Base-by-base conservation (phyloP, 2,329 filamentous ascomycete genomes). In the Exophiala sp. region DNA sequence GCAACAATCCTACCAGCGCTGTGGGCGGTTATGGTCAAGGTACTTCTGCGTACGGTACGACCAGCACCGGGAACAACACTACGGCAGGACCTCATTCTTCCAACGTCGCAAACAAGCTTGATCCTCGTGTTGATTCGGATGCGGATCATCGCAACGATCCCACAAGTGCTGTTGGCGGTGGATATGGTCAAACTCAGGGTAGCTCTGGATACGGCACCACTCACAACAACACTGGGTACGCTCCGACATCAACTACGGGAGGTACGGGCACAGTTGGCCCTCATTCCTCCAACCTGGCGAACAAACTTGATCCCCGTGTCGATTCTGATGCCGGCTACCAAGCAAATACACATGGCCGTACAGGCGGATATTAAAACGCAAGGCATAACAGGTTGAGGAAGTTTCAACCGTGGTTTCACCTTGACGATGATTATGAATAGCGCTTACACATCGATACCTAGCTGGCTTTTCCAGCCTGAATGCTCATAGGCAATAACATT, bases 231-330 rank as follows among this genome's bases (percentile, higher is more conserved):
- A 2, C 50, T 40, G 27, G 41, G 46, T 45, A 43, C 30, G 34
- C 34, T n/a, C 19, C 19, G 13, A 24, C 19, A 19, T 23, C 22
- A 13, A 30, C 34, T 10, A 47, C 38, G 16, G 24, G 59, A 52
- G 48, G 55, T n/a, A 47, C 60, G 16, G 65, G 62, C 30, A 52
- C 43, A 35, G 63, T 63, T 14, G 68, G 68, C 2, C 68, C 44
- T 23, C 48, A 52, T n/a, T 39, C 32, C 73, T 69, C 67, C 8
- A 69, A 71, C 43, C 5, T 68, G 9, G 65, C 67, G 14, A 80
- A 79, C 63, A 72, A 74, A 42, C 13, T 46, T 3, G 59, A 60
- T 43, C 61, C 60, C 35, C 50, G 60, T 3, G 52, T 62, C 13
- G 62, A 69, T 52, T 65, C 59, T 35, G 63, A 66, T 46, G 53